Base-by-base conservation (phyloP, 2,329 filamentous ascomycete species). In the Aureobasidium sp. region DNA sequence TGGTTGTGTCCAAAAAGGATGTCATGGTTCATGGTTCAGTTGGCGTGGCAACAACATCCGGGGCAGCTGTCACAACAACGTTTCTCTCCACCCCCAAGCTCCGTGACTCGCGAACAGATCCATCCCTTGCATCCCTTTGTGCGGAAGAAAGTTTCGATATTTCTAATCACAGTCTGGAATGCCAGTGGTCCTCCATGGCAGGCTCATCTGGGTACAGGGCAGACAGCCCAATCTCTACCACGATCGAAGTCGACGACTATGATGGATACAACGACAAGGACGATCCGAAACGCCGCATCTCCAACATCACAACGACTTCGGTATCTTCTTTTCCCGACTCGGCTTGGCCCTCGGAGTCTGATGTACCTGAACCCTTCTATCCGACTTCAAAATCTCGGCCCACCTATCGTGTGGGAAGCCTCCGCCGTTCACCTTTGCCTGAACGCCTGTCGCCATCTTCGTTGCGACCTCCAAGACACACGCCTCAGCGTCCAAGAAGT, bases 311-410 rank as follows among this genome's bases (percentile, higher is more conserved):
- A 6, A 63, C 64, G 8, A 67, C 70, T 14, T 70, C 71, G 12
- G 65, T 73, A 22, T 73, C 71, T 5, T 71, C 71, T 0, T 59
- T 73, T 11, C 68, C 71, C 5, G 70, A 71, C n/a, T 71, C 69
- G 14, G 64, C 52, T 44, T 68, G 66, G 61, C 65, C 70, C 31
- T 68, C 67, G 22, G 70, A 72, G 25, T 49, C 44, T 15, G 57
- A 60, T 17, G 55, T 25, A 11, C 37, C 25, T 12, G 39, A 8
- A n/a, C 52, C 84, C 2, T 79, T 83, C 7, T 79, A 82, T 11
- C 82, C 83, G 0, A 57, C 11, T 25, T 72, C 75, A n/a, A 83
- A 82, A 64, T 79, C 69, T n/a, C 61, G 64, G 29, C 70, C 69
- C 2, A 59, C 61, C 7, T 63, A 64, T 11, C 67, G 66, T 14